Conservation (phyloP, 2,329 filamentous ascomycete genomes). For the Fusarium bulbicola region DNA sequence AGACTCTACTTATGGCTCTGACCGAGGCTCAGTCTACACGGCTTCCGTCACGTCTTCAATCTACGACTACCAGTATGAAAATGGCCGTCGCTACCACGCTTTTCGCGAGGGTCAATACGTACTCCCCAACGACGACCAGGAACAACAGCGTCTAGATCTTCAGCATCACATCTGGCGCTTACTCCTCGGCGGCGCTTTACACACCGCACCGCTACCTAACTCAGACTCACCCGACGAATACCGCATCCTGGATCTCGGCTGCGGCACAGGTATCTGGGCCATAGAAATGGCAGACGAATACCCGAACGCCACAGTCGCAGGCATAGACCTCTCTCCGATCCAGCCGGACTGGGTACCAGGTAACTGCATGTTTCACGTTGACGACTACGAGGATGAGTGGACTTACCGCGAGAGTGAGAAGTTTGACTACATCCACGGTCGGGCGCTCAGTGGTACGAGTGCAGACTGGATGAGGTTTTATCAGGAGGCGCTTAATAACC, state of each 20-base stretch:
- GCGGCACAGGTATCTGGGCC: slow-evolving; percentile 69
- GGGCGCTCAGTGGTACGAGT: slow-evolving; percentile 47
- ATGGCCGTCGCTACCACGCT: slow-evolving; percentile 47
- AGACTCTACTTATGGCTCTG: slow-evolving; percentile 50
- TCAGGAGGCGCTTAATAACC: slow-evolving; percentile 37
- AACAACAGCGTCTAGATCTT: slow-evolving; percentile 51
- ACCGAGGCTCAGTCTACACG: slow-evolving; percentile 45
- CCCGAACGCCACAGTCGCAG: slow-evolving; percentile 50
- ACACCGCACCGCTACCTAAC: slow-evolving; percentile 42
- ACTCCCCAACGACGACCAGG: slow-evolving; percentile 46
- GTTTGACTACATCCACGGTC: slow-evolving; percentile 51
- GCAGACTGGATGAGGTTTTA: slow-evolving; percentile 47
- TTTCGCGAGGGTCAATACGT: slow-evolving; percentile 45
- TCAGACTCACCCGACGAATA: slow-evolving; percentile 30
- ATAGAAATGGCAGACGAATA: slow-evolving; percentile 65
- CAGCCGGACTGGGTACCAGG: slow-evolving; percentile 64
- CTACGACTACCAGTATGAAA: slow-evolving; percentile 50
- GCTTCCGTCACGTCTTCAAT: slow-evolving; percentile 54
- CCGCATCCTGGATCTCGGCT: slow-evolving; percentile 65
- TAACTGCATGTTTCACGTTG: slow-evolving; percentile 72
- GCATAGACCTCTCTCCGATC: slow-evolving; percentile 67
- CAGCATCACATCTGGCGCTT: slow-evolving; percentile 47
- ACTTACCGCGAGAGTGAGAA: slow-evolving; percentile 44
- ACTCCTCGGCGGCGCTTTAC: slow-evolving; percentile 36
- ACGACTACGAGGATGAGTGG: slow-evolving; percentile 67